Evolutionary conservation across 2,329 filamentous ascomycete genomes (phyloP), one percentile per base, ranked within the genome.

Genomic region (Arthroderma sp.): DNA sequence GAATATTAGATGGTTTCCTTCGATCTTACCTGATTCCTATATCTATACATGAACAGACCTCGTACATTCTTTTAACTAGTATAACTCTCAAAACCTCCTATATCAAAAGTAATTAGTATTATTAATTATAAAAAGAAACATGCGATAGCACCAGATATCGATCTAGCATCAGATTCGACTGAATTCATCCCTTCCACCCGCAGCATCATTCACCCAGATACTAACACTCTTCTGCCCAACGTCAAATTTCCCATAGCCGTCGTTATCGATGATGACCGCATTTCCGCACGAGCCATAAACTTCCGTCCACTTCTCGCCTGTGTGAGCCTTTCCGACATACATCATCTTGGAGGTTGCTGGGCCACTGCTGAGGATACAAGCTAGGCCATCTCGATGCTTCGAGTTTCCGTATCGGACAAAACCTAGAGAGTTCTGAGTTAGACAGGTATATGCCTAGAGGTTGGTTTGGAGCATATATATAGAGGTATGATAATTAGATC

Each of bases 221-320:
- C 73, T 71, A 1, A 81, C 70, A 53, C 75, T 77, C 33, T 69
- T 66, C 4, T 66, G 67, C 7, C 62, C 62, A 34, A 74, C 75
- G 0, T 66, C 66, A 51, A 84, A 84, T 9, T 65, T 47, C 0
- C 74, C 80, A 54, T 68, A 80, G 0, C 80, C 80, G 30, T 73
- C 66, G 1, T 65, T 59, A 50, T 77, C 77, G 52, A 84, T 80
- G 10, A 63, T 59, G 0, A 83, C 72, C 49, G 75, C 68, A 0
- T 69, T 69, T 40, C 72, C 54, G 45, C 69, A 68, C 69, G 71
- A 74, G 5, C 66, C 71, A 42, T 79, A 58, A 1, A 83, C 55
- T 62, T 84, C 79, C 0, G 74, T 77, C 79, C 80, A 83, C 34
- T 64, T 58, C 61, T 83, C 75, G 0, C 75, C 77, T 0, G 68